Conservation (phyloP, 73 alveolate species). For the Tetrahymena borealis region DNA sequence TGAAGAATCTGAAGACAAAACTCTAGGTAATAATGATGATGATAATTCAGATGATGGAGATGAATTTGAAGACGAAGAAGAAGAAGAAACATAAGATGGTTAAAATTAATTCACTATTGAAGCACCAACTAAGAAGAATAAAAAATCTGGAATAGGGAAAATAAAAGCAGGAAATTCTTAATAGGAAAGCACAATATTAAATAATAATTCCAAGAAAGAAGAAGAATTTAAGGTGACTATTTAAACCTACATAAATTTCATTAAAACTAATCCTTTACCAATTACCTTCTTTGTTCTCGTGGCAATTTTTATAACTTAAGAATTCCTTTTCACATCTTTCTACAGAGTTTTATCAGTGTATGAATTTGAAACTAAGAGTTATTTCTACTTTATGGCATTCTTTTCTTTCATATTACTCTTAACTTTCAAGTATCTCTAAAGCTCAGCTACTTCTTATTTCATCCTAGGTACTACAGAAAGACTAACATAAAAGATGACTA, state of each 20-base stretch:
- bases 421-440: not conserved
- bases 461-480: not conserved
- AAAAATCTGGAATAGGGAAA: not conserved
- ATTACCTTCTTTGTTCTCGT: not conserved
- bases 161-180: no score
- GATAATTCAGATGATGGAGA: not conserved
- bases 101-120: no score
- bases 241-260: not conserved
- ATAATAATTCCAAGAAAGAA: not conserved
- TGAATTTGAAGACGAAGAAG: not conserved
- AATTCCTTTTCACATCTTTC: not conserved
- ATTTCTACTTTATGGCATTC: not conserved
- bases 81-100: no score
- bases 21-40: not conserved
- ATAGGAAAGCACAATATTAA: not conserved
- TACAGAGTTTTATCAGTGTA: not conserved
- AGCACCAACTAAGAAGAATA: no score
- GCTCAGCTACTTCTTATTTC: not conserved
- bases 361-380: not conserved
- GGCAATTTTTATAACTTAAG: not conserved
- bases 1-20: not conserved
- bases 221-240: not conserved
- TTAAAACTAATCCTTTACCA: not conserved
- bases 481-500: constrained; percentile 31
- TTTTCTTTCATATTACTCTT: not conserved